A percentile compares a stretch with the other conserved stretches of the same genome.
These are phyloP conservation scores for Microbotryomycetes sp. DNA, from an alignment of 1,284 basidiomycete genomes.

Conservation along the genomic window DNA sequence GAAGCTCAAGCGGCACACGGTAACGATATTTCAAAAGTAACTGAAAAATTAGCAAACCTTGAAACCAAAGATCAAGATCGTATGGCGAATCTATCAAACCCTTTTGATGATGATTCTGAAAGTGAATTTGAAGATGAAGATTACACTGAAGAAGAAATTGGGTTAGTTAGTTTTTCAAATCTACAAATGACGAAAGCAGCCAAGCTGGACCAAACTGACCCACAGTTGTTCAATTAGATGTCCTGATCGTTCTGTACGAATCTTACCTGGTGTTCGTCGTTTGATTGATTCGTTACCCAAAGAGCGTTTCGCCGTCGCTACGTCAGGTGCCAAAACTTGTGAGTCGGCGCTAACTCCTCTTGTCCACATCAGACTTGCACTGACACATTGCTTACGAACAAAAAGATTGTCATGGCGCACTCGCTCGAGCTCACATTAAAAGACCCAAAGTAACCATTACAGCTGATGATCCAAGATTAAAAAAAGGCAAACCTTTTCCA, in stretches of 20 bases:
- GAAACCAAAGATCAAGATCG: constrained; percentile 41
- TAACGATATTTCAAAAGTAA: constrained; percentile 34
- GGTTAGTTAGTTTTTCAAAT: constrained; percentile 3
- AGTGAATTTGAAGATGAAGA: constrained; percentile 52
- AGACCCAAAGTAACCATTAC: constrained; percentile 69
- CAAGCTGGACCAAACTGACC: no score
- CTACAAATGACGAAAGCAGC: not conserved
- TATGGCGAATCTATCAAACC: constrained; percentile 44
- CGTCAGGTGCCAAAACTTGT: constrained; percentile 67
- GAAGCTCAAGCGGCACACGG: not conserved
- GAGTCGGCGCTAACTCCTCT: constrained; percentile 41
- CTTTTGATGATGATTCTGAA: constrained; percentile 49
- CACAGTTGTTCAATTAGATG: no score
- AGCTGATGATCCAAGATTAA: constrained; percentile 58
- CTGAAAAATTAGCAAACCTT: constrained; percentile 40
- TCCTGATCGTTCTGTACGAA: constrained; percentile 49
- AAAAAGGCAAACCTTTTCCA: constrained; percentile 41
- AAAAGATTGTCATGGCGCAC: constrained; percentile 52
- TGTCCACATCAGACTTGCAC: constrained; percentile 28
- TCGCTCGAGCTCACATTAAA: constrained; percentile 63
- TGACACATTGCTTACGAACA: constrained; percentile 10
- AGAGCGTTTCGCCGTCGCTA: constrained; percentile 65
- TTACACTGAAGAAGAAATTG: constrained; percentile 34
- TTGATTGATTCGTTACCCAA: constrained; percentile 63
- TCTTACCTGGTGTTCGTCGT: constrained; percentile 63